phyloP scores from a whole-genome alignment of 2,329 filamentous ascomycete species.

The Eutypella sp. region DNA sequence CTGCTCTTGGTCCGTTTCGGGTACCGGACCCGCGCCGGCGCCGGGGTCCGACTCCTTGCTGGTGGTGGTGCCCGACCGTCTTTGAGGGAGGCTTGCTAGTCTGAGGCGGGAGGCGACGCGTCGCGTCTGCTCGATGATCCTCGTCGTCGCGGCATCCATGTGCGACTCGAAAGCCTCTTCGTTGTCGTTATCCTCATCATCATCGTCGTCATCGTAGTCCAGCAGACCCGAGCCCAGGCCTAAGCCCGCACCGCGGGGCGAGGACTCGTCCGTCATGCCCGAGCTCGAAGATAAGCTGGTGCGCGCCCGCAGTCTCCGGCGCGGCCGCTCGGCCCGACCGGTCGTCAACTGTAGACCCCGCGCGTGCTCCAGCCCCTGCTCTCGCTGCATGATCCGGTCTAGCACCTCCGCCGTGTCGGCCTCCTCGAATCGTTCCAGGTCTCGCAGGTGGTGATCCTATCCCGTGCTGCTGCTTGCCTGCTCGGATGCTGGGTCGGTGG shows the following conservation, averaged over 20 bases:
- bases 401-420: slow-evolving; percentile 5
- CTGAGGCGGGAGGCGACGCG: background rate
- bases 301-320: slow-evolving; percentile 4
- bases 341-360: no score
- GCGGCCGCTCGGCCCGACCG: slow-evolving; percentile 9
- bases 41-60: no score
- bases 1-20: no score
- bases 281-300: background rate
- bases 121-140: background rate
- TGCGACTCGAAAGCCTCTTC: slow-evolving; percentile 9
- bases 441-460: slow-evolving; percentile 17
- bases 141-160: background rate
- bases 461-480: slow-evolving; percentile 14
- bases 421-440: slow-evolving; percentile 14
- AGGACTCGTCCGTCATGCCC: background rate
- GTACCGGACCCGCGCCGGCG: no score
- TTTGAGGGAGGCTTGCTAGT: background rate
- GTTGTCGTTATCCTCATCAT: slow-evolving; percentile 16
- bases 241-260: no score
- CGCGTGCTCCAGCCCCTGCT: background rate
- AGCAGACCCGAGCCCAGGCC: no score
- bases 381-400: slow-evolving; percentile 8
- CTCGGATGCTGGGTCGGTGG: slow-evolving; percentile 1
- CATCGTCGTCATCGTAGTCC: slow-evolving; percentile 6
- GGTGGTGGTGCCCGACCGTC: no score